Base-by-base conservation (phyloP, 2,329 filamentous ascomycete species). In the Calycina marina region DNA sequence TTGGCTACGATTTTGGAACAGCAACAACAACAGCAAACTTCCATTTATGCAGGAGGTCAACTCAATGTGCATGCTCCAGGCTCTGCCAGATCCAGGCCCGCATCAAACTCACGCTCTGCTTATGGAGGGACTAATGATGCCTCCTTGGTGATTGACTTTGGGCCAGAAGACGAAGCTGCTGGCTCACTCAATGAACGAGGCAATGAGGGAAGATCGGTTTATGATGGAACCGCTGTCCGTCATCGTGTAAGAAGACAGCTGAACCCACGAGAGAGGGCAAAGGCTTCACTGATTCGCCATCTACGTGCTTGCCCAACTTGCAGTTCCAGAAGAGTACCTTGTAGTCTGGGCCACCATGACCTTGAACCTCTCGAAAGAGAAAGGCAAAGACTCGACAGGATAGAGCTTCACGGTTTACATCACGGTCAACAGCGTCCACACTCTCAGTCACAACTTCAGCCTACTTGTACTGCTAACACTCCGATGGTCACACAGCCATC, bases 91-190 rank as follows among this genome's bases (percentile, higher is more conserved):
- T 50, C 46, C 11, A 32, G 34, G 4, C 39, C 43, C 8, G 17
- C 32, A 8, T 45, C 44, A 2, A 30, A 38, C 14, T 39, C 43
- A 12, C 38, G 34, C 3, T 41, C 40, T 6, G 22, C 25, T 4
- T 40, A 39, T 34, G 44, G 36, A 17, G 33, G 18, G 1, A 31
- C 25, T 6, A 48, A 45, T 9, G 48, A 51, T 20, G 25, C 39
- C 3, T 48, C 45, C 6, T 50, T 47, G 1, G 42, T 51, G 11
- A 41, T 51, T 14, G 48, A 46, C 6, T 50, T 51, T 16, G 38
- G 37, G 16, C 45, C 40, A 14, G 37, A 34, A n/a, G 20, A 22
- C n/a, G 8, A 8, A 9, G 20, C 20, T 9, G n/a, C n/a, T n/a
- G n/a, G n/a, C n/a, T n/a, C n/a, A n/a, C n/a, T n/a, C n/a, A n/a